Conservation (phyloP, 371 early-diverging fungal genomes). For the Actinomortierella ambigua region DNA sequence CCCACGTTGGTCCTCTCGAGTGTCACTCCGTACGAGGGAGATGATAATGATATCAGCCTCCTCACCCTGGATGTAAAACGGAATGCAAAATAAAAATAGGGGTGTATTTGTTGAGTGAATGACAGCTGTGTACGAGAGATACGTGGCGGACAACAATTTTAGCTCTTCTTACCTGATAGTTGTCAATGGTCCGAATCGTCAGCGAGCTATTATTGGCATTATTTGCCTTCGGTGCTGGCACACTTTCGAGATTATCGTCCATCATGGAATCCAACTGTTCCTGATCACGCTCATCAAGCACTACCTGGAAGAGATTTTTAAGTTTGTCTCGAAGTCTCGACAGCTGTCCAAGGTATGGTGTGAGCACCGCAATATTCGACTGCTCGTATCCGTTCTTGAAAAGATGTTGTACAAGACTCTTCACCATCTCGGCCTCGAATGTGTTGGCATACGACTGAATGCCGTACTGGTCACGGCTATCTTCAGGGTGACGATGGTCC, state of each 20-base stretch:
- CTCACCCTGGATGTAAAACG: constrained; percentile 33
- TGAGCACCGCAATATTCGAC: constrained; percentile 54
- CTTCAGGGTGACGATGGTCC: constrained; percentile 37
- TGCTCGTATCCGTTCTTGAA: constrained; percentile 51
- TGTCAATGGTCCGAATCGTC: constrained; percentile 44
- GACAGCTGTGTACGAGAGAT: not conserved
- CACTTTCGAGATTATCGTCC: not conserved
- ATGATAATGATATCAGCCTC: constrained; percentile 50
- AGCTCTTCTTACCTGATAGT: constrained; percentile 36
- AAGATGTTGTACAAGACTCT: constrained; percentile 44
- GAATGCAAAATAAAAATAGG: not conserved
- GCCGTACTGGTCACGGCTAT: constrained; percentile 7
- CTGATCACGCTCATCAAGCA: constrained; percentile 27
- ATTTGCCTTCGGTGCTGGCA: not conserved
- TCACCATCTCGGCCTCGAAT: constrained; percentile 44
- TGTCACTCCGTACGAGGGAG: constrained; percentile 69
- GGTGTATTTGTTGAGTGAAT: not conserved
- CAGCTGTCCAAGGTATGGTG: constrained; percentile 52
- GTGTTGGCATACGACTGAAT: constrained; percentile 41
- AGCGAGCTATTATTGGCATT: not conserved
- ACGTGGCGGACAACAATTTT: not conserved
- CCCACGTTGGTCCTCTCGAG: constrained; percentile 2
- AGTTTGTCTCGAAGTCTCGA: constrained; percentile 38
- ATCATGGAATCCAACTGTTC: constrained; percentile 1
- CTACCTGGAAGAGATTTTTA: not conserved